phyloP scores from a whole-genome alignment of 192 early-diverging fungal species.

The Coemansia asiatica region DNA sequence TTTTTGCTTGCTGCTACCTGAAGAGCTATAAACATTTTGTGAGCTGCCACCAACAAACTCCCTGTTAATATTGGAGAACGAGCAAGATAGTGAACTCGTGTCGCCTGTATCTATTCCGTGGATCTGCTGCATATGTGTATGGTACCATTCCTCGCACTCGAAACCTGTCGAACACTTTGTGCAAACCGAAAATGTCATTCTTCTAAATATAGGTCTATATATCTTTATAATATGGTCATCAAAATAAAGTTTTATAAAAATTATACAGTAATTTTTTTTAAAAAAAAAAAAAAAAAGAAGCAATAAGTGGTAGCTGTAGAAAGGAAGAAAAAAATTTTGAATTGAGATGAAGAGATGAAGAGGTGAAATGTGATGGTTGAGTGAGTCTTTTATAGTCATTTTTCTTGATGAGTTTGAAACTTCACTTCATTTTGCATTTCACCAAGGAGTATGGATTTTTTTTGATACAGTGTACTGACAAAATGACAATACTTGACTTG shows the following conservation, averaged over 20 bases:
- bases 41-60: background rate
- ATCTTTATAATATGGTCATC: background rate
- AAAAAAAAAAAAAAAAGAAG: background rate
- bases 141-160: conserved; percentile 49
- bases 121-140: conserved; percentile 39
- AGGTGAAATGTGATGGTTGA: too few species aligned
- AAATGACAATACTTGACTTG: too few species aligned
- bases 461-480: too few species aligned
- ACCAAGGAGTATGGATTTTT: too few species aligned
- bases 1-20: background rate
- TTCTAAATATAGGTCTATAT: background rate
- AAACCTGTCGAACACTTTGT: conserved; percentile 39
- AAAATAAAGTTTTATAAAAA: too few species aligned
- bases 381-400: too few species aligned
- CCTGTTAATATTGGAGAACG: background rate
- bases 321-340: conserved; percentile 5
- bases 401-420: too few species aligned
- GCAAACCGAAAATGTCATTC: conserved; percentile 38
- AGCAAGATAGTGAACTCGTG: background rate
- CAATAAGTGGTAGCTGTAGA: background rate
- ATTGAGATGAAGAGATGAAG: too few species aligned
- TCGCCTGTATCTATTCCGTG: conserved; percentile 22
- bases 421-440: too few species aligned
- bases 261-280: background rate
- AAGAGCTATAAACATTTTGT: background rate